Evolutionary conservation across 2,329 filamentous ascomycete genomes (phyloP), one percentile per base, ranked within the genome.

Genomic region (Cercospora sp.): DNA sequence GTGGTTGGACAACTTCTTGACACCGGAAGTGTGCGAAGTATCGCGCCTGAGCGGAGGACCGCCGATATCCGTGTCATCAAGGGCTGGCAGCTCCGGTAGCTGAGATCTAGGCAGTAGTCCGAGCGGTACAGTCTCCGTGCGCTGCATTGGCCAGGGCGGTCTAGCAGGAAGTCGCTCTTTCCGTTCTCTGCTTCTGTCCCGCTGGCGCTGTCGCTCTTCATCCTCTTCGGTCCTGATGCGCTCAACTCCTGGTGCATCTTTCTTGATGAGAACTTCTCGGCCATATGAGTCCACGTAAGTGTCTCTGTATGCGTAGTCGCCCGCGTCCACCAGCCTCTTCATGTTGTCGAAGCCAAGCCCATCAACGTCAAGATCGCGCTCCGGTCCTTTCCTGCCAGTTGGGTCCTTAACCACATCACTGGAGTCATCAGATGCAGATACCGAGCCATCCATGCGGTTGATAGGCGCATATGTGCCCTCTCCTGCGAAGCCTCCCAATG

Each of bases 61-160:
- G 34, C 91, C 90, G 75, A 93, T 94, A 75, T 97, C 93, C 5
- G 89, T 91, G 74, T 97, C 94, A 73, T 94, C 92, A 13, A 84
- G 82, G 3, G 86, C 76, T 3, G 92, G 91, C 3, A 95, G 82
- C 2, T 89, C 84, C 13, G 91, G 90, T 9, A 94, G 83, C 76
- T 92, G 90, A 28, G 88, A 90, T 8, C 90, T 83, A 59, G 88
- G 85, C 12, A 89, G 85, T n/a, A 93, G 81, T 0, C 89, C 90
- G 7, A 92, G 81, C 72, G 89, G 86, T n/a, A 86, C 83, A 1
- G 89, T 91, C 34, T 88, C 88, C 72, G 87, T 84, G 43, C 89
- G 85, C 43, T 76, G 74, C 37, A 65, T 73, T 2, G 76, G 77
- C 77, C 76, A 78, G 6, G 77, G 76, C 4, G 77, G 77, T 18